A percentile compares a stretch with the other conserved stretches of the same genome.
phyloP scores from a whole-genome alignment of 192 early-diverging fungal genomes.

The Helicostylum pulchrum region DNA sequence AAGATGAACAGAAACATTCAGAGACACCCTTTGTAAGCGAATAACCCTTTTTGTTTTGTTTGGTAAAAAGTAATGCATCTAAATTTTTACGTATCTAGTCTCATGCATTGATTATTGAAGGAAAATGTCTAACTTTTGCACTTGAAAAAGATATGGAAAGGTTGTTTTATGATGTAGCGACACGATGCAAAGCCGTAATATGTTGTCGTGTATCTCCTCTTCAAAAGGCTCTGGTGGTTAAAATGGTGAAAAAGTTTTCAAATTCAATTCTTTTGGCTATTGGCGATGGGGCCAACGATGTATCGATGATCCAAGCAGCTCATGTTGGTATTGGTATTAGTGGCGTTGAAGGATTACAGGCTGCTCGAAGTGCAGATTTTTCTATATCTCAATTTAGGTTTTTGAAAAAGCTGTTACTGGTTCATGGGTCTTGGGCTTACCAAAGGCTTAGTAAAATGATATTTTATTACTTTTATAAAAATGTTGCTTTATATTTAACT shows the following conservation, averaged over 20 bases:
- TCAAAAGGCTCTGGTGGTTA: slow-evolving; percentile 94
- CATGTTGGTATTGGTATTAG: slow-evolving; percentile 95
- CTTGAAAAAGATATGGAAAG: slow-evolving; percentile 73
- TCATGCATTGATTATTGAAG: slow-evolving; percentile 89
- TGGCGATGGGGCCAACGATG: slow-evolving; percentile 97
- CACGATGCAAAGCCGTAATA: slow-evolving; percentile 88
- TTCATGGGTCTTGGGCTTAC: slow-evolving; percentile 96
- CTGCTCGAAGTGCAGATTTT: slow-evolving; percentile 91
- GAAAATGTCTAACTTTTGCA: slow-evolving; percentile 84
- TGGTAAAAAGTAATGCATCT: background rate
- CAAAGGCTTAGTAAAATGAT: slow-evolving; percentile 90
- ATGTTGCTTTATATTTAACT: slow-evolving; percentile 92
- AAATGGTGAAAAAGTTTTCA: slow-evolving; percentile 85
- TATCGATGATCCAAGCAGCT: slow-evolving; percentile 96
- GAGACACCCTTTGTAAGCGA: background rate
- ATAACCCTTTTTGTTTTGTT: too few relatives aligned
- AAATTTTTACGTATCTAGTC: slow-evolving; percentile 26
- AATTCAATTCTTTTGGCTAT: slow-evolving; percentile 87
- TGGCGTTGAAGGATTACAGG: slow-evolving; percentile 92
- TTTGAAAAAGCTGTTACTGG: slow-evolving; percentile 85
- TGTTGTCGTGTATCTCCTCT: slow-evolving; percentile 97
- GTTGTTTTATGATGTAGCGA: slow-evolving; percentile 83
- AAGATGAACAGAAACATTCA: background rate
- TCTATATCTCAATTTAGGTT: slow-evolving; percentile 94
- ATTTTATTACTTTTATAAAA: slow-evolving; percentile 97